Evolutionary conservation across 192 early-diverging fungal genomes (phyloP), one percentile per base, ranked within the genome.

Genomic region (Backusella morwellensis): DNA sequence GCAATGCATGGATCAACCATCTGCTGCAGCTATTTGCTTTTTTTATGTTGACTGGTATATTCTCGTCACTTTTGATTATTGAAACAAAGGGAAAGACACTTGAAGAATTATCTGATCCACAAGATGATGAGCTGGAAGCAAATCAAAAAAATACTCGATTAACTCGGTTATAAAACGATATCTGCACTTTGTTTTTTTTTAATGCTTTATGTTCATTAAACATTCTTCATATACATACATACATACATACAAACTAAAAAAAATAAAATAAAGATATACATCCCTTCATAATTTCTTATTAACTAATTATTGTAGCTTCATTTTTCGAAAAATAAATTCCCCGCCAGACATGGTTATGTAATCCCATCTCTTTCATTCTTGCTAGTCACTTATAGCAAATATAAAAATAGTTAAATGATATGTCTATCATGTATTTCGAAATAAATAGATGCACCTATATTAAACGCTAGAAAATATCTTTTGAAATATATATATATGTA

Each of bases 81-180:
- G 95, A 96, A 81, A 93, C 95, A 54, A 92, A 89, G 70, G 93
- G 93, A 79, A 85, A 89, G 72, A 82, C 92, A 0, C 85, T 96
- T 34, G 95, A 96, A 84, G 93, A 95, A 77, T 56, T 92, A 17
- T 82, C 86, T 8, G 83, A 81, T 40, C 90, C 87, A 41, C 19
- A 38, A 19, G 36, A 75, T 6, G 35, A 75, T 0, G 74, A 14
- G 14, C 12, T 21, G 44, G 23, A 63, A 29, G 56, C 11, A 63
- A 63, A 29, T 12, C 56, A 63, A 3, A 63, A 14, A 3, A 63
- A 63, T 9, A 29, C 11, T 14, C 11, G 26, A 63, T 29, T 63
- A 63, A 50, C 47, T n/a, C 47, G 4, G 6, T 50, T 63, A 29
- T 29, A 63, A 63, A 63, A 63, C 19, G 6, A 19, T 54, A 11